These are phyloP conservation scores for Epicoccum nigrum DNA, from an alignment of 2,329 filamentous ascomycete species.

Conservation along the genomic window DNA sequence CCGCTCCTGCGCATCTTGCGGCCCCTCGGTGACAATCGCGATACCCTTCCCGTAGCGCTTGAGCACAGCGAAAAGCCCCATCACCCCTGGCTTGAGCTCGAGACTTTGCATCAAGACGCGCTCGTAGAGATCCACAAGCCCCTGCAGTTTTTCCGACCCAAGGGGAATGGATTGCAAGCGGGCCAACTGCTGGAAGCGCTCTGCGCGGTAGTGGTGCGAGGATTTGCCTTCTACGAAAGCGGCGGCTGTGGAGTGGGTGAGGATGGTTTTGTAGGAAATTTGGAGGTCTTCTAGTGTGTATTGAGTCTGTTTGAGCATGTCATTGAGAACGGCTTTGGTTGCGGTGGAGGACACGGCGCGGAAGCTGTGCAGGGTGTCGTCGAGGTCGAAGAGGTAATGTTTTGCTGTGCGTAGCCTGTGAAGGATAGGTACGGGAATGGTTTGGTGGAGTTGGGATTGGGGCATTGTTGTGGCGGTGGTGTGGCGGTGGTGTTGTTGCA, in stretches of 20 bases:
- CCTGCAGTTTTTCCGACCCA: slow-evolving; percentile 28
- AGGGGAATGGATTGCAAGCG: slow-evolving; percentile 24
- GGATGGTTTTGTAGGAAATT: slow-evolving; percentile 42
- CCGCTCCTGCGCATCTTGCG: slow-evolving; percentile 56
- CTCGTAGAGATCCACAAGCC: background rate
- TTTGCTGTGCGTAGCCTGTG: background rate
- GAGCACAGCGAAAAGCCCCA: slow-evolving; percentile 44
- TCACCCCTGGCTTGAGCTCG: slow-evolving; percentile 41
- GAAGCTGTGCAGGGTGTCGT: slow-evolving; percentile 58
- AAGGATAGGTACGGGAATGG: background rate
- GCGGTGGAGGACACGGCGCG: slow-evolving; percentile 50
- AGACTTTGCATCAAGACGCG: background rate
- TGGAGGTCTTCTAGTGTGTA: background rate
- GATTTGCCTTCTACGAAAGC: slow-evolving; percentile 55
- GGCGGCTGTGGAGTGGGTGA: slow-evolving; percentile 43
- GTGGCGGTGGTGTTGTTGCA: too few species aligned
- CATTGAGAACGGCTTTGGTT: slow-evolving; percentile 43
- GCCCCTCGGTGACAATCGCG: slow-evolving; percentile 55
- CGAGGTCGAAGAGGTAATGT: slow-evolving; percentile 58
- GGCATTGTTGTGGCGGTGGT: background rate
- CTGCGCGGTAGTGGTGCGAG: slow-evolving; percentile 52
- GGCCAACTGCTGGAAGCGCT: slow-evolving; percentile 41
- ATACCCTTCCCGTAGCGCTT: slow-evolving; percentile 49
- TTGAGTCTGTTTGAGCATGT: too few species aligned
- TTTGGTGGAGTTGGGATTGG: background rate